Evolutionary conservation across 2,329 filamentous ascomycete species (phyloP), one percentile per base, ranked within the genome.

Genomic region (Xylariaceae sp.): DNA sequence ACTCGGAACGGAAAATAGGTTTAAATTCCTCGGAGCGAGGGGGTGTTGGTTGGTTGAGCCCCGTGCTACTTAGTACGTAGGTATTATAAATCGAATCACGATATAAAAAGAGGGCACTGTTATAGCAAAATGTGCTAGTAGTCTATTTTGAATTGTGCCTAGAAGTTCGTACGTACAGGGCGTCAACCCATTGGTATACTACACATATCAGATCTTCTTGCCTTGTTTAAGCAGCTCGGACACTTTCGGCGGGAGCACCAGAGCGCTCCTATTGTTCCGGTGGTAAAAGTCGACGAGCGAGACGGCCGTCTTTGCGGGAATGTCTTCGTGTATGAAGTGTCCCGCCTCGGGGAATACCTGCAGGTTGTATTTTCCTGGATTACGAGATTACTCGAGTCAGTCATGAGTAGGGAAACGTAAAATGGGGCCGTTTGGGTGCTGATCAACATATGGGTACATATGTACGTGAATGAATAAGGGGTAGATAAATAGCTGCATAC

Each of bases 281-380:
- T 86, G 87, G 67, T 94, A 92, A 68, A 99, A 97, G 68, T 99
- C 94, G 1, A 88, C 88, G 48, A 97, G 75, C 8, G 90, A 80
- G 62, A 87, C 78, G 0, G 94, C 94, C 41, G 88, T 95, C 76
- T 92, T 95, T 66, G 91, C 88, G 0, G 94, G 92, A 47, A 92
- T 80, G 69, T 99, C 94, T 70, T 99, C 94, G 61, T 99, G 94
- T 52, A 99, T 84, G 66, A 99, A 99, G 70, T 99, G 94, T 0
- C 94, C 94, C 1, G 94, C 91, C 68, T 96, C 89, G 0, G 94
- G 92, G 64, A 97, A 88, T 6, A 99, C 92, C 63, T 96, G 89
- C 43, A 99, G 76, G 53, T 95, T 91, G 68, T 97, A 99, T 78
- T 97, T 97, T 5, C 92, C 87, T 84, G 52, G 26, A 36, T 15